A percentile compares a stretch with the other conserved stretches of the same genome.
Conservation (phyloP, 495 filamentous ascomycete species). For the Opeltia flavorubescens region DNA sequence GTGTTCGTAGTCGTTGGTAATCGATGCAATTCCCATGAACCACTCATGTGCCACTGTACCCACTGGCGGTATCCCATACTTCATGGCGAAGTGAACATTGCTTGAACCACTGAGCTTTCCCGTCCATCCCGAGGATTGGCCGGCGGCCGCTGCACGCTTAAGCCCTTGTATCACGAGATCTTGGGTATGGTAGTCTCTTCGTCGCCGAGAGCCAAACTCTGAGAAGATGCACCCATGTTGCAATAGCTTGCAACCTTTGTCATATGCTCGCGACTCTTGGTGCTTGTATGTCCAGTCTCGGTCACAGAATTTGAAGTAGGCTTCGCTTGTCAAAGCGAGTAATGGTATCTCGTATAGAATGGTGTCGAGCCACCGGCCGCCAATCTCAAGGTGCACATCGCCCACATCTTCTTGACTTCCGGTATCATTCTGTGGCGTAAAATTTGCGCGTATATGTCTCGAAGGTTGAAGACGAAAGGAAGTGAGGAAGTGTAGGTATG, state of each 20-base stretch:
- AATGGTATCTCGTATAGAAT: slow-evolving; percentile 97
- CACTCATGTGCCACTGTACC: slow-evolving; percentile 97
- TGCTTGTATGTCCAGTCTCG: slow-evolving; percentile 72
- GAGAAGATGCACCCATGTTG: slow-evolving; percentile 77
- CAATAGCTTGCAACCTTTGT: slow-evolving; percentile 64
- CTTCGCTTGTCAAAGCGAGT: slow-evolving; percentile 80
- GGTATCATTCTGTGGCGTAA: slow-evolving; percentile 49
- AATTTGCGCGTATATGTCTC: slow-evolving; percentile 62
- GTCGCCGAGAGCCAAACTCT: slow-evolving; percentile 80
- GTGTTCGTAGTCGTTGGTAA: slow-evolving; percentile 68
- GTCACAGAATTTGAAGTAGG: slow-evolving; percentile 92
- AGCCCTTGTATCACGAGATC: slow-evolving; percentile 80
- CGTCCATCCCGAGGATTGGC: slow-evolving; percentile 39
- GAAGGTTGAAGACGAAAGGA: slow-evolving; percentile 66
- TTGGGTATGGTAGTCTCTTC: slow-evolving; percentile 89
- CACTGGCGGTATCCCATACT: slow-evolving; percentile 64
- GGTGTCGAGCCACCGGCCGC: slow-evolving; percentile 82
- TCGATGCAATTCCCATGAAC: slow-evolving; percentile 96
- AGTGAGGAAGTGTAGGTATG: slow-evolving; percentile 67
- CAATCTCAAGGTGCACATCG: slow-evolving; percentile 55
- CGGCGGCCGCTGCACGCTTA: slow-evolving; percentile 54
- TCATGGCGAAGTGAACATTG: slow-evolving; percentile 95
- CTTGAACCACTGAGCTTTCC: slow-evolving; percentile 79
- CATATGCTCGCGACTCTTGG: slow-evolving; percentile 69
- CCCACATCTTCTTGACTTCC: slow-evolving; percentile 58